These are phyloP conservation scores for Thoreauomyces humboldtii DNA, from an alignment of 192 early-diverging fungal genomes.

Conservation along the genomic window DNA sequence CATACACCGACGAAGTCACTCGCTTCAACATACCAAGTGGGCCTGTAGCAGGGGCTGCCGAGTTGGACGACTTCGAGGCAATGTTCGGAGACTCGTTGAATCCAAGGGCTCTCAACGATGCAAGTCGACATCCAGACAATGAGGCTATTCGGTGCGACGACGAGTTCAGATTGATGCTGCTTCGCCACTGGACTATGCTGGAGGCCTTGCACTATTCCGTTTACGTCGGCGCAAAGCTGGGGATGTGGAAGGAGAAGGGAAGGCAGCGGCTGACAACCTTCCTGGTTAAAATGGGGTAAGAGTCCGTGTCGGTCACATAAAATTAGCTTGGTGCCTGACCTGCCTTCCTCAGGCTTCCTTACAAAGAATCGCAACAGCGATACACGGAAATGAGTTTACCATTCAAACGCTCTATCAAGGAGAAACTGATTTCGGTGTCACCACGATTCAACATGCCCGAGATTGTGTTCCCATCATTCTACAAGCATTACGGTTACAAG, in stretches of 20 bases:
- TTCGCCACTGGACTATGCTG: conserved; percentile 89
- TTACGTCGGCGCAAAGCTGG: conserved; percentile 83
- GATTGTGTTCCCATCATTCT: conserved; percentile 76
- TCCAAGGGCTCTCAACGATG: neutral
- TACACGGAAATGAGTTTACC: conserved; percentile 67
- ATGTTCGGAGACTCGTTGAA: conserved; percentile 22
- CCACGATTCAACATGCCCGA: conserved; percentile 75
- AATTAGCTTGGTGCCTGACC: neutral
- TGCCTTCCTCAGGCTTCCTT: conserved; percentile 59
- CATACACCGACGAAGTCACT: conserved; percentile 70
- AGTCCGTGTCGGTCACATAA: neutral
- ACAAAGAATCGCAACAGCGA: conserved; percentile 71
- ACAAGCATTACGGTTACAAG: conserved; percentile 68
- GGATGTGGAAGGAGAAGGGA: conserved; percentile 85
- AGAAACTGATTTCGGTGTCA: conserved; percentile 64
- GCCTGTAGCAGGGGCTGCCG: neutral
- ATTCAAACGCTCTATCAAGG: conserved; percentile 57
- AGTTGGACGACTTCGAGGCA: conserved; percentile 30
- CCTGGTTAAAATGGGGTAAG: conserved; percentile 86
- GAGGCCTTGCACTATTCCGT: conserved; percentile 84
- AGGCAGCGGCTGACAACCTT: conserved; percentile 74
- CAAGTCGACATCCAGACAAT: conserved; percentile 42
- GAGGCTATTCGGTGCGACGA: conserved; percentile 56
- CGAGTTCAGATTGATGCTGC: conserved; percentile 85
- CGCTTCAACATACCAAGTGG: conserved; percentile 43